Percentiles rank a stretch among this genome's conserved stretches.
phyloP scores from a whole-genome alignment of 1,284 basidiomycete genomes.

The Anthracocystis panici-leucophaei region DNA sequence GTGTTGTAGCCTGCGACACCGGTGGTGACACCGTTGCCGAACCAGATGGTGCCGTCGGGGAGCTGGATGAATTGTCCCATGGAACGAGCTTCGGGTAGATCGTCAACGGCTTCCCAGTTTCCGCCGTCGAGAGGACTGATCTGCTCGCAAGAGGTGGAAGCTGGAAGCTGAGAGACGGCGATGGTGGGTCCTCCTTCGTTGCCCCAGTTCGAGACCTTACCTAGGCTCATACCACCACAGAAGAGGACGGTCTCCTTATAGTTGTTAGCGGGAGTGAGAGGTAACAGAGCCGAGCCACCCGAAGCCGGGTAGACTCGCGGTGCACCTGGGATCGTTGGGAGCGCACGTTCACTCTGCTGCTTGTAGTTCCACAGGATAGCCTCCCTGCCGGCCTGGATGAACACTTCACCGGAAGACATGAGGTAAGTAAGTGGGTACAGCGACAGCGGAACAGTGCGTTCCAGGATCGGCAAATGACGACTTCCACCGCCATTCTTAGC shows the following conservation, averaged over 20 bases:
- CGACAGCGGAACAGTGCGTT: conserved; percentile 58
- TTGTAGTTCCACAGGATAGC: conserved; percentile 59
- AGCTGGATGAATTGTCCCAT: conserved; percentile 64
- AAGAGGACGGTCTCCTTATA: conserved; percentile 63
- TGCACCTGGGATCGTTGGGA: conserved; percentile 53
- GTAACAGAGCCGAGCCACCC: conserved; percentile 58
- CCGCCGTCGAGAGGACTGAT: conserved; percentile 53
- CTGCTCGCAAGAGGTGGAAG: conserved; percentile 58
- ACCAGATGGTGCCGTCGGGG: conserved; percentile 62
- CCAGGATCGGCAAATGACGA: conserved; percentile 37
- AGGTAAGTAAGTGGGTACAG: conserved; percentile 62
- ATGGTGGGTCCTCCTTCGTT: conserved; percentile 56
- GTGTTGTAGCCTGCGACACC: conserved; percentile 63
- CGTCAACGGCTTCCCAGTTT: conserved; percentile 50
- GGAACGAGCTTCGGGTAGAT: conserved; percentile 50
- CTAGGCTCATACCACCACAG: conserved; percentile 61
- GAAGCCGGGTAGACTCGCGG: conserved; percentile 62
- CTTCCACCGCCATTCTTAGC: conserved; percentile 40
- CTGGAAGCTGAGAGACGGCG: conserved; percentile 44
- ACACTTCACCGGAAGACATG: conserved; percentile 59
- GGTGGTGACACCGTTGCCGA: conserved; percentile 62
- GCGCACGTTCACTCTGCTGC: conserved; percentile 36
- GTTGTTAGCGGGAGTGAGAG: conserved; percentile 51
- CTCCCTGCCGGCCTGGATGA: conserved; percentile 54
- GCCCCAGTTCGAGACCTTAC: conserved; percentile 55